Evolutionary conservation across 2,329 filamentous ascomycete genomes (phyloP), one percentile per base, ranked within the genome.

Genomic region (Lecanicillium sp.): DNA sequence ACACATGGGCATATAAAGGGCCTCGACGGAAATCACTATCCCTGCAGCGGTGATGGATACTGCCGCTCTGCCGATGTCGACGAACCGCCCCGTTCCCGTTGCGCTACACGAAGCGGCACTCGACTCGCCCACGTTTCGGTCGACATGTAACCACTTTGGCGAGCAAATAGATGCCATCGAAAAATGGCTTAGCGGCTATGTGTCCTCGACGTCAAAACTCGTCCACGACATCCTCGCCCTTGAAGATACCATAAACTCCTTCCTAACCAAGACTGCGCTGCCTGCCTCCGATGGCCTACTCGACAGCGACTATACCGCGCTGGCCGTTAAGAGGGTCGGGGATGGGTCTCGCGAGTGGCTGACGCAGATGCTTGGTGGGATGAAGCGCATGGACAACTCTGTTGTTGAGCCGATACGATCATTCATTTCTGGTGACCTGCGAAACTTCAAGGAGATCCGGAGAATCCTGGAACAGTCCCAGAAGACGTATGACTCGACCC

Each of bases 111-210:
- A 98, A 74, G 92, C 92, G 36, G 85, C 88, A 15, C 84, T 97
- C 66, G 92, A 98, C 64, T 96, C 89, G 29, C 92, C 92, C 18
- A 94, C 89, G 27, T 97, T 97, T 61, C 87, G 92, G 48, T 87
- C 89, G 33, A 86, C 86, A 17, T 78, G 87, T 30, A 67, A 84
- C 33, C 87, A 96, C 65, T 95, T 95, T 57, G 75, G 79, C 46
- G 92, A 97, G 48, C 90, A 98, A 66, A 78, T 95, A 53, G 92
- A 97, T 48, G 74, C 79, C 40, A 76, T 97, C 43, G 92, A 97
- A 62, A 80, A 78, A 72, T 98, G 92, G 92, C 84, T 98, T 20
- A 88, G 74, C 30, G 66, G 65, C 37, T 77, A 77, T 47, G 64
- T 69, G 34, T 65, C 65, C 46, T 68, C 71, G 33, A 73, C 72